Evolutionary conservation across 345 rosid species (phyloP), one percentile per base, ranked within the genome.

Genomic region (Hypericum androsaemum): DNA sequence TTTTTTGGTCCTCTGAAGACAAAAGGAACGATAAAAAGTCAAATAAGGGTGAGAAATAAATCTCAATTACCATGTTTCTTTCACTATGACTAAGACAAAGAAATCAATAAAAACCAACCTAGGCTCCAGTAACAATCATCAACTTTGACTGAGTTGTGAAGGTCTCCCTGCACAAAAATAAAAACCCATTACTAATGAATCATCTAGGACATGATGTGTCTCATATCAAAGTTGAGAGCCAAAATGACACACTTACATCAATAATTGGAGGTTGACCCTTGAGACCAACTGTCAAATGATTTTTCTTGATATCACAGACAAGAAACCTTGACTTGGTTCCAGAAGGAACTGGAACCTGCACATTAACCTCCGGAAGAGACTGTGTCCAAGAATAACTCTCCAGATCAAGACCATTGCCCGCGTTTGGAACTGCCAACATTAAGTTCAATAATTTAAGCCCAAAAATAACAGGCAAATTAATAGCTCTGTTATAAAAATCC

Each of bases 111-210:
- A 44, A 54, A 64, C 72, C 43, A 78, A 88, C 99, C 98, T 56
- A 84, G 72, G 69, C 92, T 90, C 98, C 98, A 90, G 51, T 79
- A 87, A 61, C 89, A 79, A 62, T 87, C 98, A 55, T 87, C 95
- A 40, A 83, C 87, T 73, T 79, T 90, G 53, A 90, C 67, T 45
- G 71, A 47, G 53, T 74, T 67, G 70, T 63, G 66, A 41, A 82
- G 82, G 41, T 84, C 92, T 41, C 92, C 95, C 99, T 92, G 65
- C 36, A 62, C 70, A 59, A 12, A 53, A 43, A 68, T 13, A 41
- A 11, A 54, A n/a, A 3, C 8, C 50, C 5, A 16, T 10, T 22
- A 39, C 47, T 17, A 54, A 35, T 12, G 3, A 61, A 35, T 9
- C 0, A 13, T 39, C 7, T 22, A 44, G 37, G 35, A 41, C 7